A percentile compares a stretch with the other conserved stretches of the same genome.
phyloP scores from a whole-genome alignment of 441 rosid genomes.

The Gossypium schwendimanii region DNA sequence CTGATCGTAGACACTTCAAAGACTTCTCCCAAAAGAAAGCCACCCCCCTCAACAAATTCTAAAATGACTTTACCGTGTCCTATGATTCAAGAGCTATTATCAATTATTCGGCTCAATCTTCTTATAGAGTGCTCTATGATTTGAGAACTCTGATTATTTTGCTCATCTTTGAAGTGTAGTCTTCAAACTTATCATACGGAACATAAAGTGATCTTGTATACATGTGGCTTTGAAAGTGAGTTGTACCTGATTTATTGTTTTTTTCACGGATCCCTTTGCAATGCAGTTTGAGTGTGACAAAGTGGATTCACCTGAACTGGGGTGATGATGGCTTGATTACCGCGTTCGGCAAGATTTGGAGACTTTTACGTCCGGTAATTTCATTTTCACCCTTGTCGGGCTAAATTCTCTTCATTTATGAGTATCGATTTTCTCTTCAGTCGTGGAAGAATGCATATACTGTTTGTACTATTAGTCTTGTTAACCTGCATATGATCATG shows the following conservation, averaged over 20 bases:
- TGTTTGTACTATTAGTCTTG: neutral
- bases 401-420: neutral
- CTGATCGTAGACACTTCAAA: too few relatives aligned
- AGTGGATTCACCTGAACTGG: constrained; percentile 97
- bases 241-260: neutral
- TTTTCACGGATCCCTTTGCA: constrained; percentile 6
- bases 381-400: neutral
- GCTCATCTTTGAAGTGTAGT: neutral
- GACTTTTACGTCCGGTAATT: constrained; percentile 65
- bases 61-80: neutral
- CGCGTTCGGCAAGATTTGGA: constrained; percentile 68
- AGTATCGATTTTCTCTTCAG: neutral
- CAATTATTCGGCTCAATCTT: neutral
- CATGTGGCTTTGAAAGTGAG: neutral
- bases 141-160: neutral
- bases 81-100: neutral
- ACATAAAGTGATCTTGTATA: neutral
- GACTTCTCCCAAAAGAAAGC: too few relatives aligned
- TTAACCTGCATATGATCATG: constrained; percentile 1
- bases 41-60: neutral
- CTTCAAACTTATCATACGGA: neutral
- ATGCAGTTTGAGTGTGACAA: constrained; percentile 83
- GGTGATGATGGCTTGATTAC: constrained; percentile 84
- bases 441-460: neutral
- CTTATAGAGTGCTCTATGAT: neutral